Base-by-base conservation (phyloP, 2,329 filamentous ascomycete genomes). In the Neofusicoccum umdonicola region DNA sequence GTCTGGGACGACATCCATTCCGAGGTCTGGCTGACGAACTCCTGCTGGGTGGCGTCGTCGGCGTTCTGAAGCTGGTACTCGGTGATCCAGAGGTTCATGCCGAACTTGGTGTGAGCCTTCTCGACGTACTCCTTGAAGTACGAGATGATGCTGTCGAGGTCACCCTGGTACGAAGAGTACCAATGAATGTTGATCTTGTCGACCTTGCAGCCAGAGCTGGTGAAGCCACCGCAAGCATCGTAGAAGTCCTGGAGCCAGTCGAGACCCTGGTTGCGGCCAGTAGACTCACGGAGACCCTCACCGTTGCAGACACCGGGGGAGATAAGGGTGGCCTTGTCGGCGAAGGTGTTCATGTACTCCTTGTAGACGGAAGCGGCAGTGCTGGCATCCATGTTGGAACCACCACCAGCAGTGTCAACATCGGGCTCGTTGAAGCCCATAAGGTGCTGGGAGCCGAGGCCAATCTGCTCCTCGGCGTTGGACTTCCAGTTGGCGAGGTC, bases 381-480 rank as follows among this genome's bases (percentile, higher is more conserved):
- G 5, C 70, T 70, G n/a, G 86, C 78, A 27, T 76, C 74, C 73
- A 89, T 66, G 80, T 88, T 85, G 70, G 86, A 79, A 79, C 91
- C 88, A 19, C 73, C 73, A 13, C 69, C 69, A 78, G 91, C 88
- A n/a, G 73, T 73, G 12, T 69, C 69, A 67, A 83, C 82, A 75
- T 92, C 89, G 51, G 87, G 87, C 82, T 92, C 89, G 82, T 92
- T 92, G 84, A 90, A 90, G 75, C 83, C 82, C 72, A 91, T 82
- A 63, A 91, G 75, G 70, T 83, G 80, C 67, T 81, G 84, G 68
- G 83, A 78, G 64, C 88, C 88, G 12, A 74, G 73, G 58, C 75
- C 69, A 67, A 90, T 83, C 67, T 85, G 85, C 15, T 75, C 72
- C 62, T 82, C 73, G 51, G 83, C 87, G 67, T 83, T 81, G 13